These are phyloP conservation scores for Astragalus glycyphyllos DNA, from an alignment of 306 rosid species.

Conservation along the genomic window DNA sequence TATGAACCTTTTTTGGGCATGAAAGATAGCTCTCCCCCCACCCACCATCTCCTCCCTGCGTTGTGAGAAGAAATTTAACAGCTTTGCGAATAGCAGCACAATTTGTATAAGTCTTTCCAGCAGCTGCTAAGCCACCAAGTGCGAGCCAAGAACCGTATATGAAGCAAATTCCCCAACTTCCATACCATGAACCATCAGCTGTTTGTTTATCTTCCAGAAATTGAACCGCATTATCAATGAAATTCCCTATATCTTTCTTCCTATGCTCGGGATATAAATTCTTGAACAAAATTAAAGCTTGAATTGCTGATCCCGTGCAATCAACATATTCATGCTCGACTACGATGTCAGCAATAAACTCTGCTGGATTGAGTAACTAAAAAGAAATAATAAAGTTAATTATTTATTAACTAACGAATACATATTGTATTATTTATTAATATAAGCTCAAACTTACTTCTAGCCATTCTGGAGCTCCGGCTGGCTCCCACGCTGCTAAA, in stretches of 20 bases:
- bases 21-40: conserved; percentile 82
- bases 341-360: conserved; percentile 48
- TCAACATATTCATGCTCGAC: conserved; percentile 58
- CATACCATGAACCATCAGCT: conserved; percentile 58
- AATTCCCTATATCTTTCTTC: conserved; percentile 52
- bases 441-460: conserved; percentile 53
- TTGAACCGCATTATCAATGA: conserved; percentile 42
- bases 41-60: conserved; percentile 66
- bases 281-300: conserved; percentile 51
- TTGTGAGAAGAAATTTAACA: conserved; percentile 54
- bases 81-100: conserved; percentile 57
- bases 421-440: neutral
- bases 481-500: conserved; percentile 74
- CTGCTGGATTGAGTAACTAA: conserved; percentile 52
- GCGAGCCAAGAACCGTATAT: conserved; percentile 67
- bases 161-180: conserved; percentile 73
- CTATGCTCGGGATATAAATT: conserved; percentile 53
- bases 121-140: conserved; percentile 65
- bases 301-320: conserved; percentile 60
- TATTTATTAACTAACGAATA: neutral
- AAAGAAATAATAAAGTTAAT: neutral
- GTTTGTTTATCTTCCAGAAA: conserved; percentile 53
- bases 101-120: conserved; percentile 58
- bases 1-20: conserved; percentile 55
- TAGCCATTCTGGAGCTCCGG: conserved; percentile 66